Evolutionary conservation across 495 filamentous ascomycete genomes (phyloP).

Genomic region (Penicillium herquei): DNA sequence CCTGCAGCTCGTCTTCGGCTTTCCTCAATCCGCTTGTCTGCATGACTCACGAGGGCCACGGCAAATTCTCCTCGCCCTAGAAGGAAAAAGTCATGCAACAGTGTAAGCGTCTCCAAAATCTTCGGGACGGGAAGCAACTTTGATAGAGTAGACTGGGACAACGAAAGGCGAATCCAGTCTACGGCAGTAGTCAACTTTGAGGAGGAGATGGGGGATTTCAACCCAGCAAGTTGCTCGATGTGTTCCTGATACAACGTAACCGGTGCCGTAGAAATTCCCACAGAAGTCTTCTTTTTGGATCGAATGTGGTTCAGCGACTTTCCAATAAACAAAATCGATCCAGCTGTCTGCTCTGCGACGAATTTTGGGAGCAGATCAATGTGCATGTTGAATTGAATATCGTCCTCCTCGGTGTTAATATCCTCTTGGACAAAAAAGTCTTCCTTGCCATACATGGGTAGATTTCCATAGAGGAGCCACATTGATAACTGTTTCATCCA

Average conservation of each 20-base stretch:
- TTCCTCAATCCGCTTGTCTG: conserved; percentile 67
- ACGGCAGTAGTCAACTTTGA: conserved; percentile 68
- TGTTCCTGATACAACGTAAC: conserved; percentile 69
- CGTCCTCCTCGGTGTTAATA: conserved; percentile 30
- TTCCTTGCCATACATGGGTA: conserved; percentile 66
- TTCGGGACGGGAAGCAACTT: conserved; percentile 72
- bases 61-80: conserved; percentile 89
- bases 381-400: conserved; percentile 53
- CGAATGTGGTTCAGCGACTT: conserved; percentile 81
- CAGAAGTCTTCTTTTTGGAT: conserved; percentile 40
- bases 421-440: conserved; percentile 79
- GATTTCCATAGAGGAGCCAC: conserved; percentile 84
- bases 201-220: conserved; percentile 71
- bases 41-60: conserved; percentile 77
- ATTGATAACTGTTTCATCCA: conserved; percentile 88
- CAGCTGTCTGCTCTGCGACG: conserved; percentile 69
- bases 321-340: conserved; percentile 87
- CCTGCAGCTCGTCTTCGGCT: conserved; percentile 36
- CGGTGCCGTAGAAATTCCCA: conserved; percentile 41
- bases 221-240: conserved; percentile 64
- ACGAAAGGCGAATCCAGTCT: conserved; percentile 69
- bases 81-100: conserved; percentile 84
- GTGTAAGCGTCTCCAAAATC: conserved; percentile 70
- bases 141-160: conserved; percentile 78
- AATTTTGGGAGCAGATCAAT: conserved; percentile 68